Evolutionary conservation across 108 stramenopile species (phyloP).

Genomic region (Nitzschia palea): DNA sequence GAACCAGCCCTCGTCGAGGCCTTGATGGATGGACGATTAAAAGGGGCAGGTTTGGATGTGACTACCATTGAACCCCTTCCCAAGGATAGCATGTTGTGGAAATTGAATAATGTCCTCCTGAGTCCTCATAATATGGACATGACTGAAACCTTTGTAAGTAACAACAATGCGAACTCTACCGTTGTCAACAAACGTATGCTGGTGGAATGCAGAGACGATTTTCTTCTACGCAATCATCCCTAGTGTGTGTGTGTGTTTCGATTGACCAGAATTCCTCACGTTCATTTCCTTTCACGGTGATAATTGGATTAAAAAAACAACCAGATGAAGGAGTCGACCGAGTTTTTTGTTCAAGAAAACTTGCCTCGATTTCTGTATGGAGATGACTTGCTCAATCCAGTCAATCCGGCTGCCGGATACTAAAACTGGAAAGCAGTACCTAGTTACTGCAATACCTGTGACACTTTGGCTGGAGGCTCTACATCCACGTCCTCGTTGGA

Average conservation of each 20-base stretch:
- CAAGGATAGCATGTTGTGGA: constrained; percentile 69
- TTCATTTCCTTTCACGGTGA: too few relatives aligned
- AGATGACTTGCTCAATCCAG: constrained; percentile 66
- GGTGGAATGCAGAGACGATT: too few relatives aligned
- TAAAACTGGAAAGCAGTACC: too few relatives aligned
- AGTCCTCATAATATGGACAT: constrained; percentile 75
- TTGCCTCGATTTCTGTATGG: constrained; percentile 66
- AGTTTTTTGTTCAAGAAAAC: constrained; percentile 75
- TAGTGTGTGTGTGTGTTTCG: too few relatives aligned
- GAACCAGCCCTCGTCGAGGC: constrained; percentile 76
- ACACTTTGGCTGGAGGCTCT: too few relatives aligned
- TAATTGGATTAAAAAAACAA: too few relatives aligned
- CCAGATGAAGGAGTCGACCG: constrained; percentile 54
- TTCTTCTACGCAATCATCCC: too few relatives aligned
- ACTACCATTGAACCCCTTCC: constrained; percentile 84
- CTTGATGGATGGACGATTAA: constrained; percentile 55
- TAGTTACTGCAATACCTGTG: too few relatives aligned
- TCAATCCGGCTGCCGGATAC: constrained; percentile 63
- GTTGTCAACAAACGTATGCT: too few relatives aligned
- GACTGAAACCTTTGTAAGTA: constrained; percentile 58
- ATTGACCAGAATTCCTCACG: too few relatives aligned
- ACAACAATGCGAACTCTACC: too few relatives aligned
- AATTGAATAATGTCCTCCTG: constrained; percentile 77
- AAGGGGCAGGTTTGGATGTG: constrained; percentile 90
- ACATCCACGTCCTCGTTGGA: too few relatives aligned